Evolutionary conservation across 208 protist genomes (phyloP), one percentile per base, ranked within the genome.

Genomic region (Acanthamoeba rhysodes): DNA sequence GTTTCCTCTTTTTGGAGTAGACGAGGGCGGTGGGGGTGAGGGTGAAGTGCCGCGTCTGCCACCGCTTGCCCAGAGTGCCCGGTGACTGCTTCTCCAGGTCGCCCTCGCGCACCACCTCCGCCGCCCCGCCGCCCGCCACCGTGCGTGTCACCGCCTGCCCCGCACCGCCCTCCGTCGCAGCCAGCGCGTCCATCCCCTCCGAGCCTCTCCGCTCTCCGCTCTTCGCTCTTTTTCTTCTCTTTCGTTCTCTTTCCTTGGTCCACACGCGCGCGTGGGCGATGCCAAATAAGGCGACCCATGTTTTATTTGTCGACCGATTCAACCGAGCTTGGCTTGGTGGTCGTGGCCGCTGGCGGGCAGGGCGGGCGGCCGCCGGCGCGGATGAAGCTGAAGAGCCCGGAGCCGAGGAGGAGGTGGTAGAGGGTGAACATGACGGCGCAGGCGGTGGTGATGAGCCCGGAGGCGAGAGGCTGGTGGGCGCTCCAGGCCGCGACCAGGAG

Each of bases 41-140:
- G 8, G 29, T 29, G 22, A 80, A 80, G 72, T 50, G 32, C 37
- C 72, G 72, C n/a, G 72, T 80, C 37, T 80, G 72, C 72, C 72
- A 80, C 1, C 72, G 72, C 72, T 80, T 80, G 55, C 55, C 55
- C 55, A 34, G 24, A 1, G 32, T n/a, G 37, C 3, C 10, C 4
- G 72, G 72, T 34, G 72, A 80, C 34, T 80, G 72, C 72, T 80
- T 80, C 72, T 80, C 62, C 62, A 68, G 62, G 62, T 34, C 62
- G 9, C 62, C 62, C 55, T 59, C 55, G 12, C 55, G 55, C 55
- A 59, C 12, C 12, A 59, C 55, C 9, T 50, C 45, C 55, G 2
- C 55, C 18, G 20, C 55, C 55, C 7, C 55, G 7, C 55, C 18
- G 2, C 12, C 55, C 55, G 20, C 55, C 55, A 59, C n/a, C n/a